phyloP scores from a whole-genome alignment of 805 yeast species.

The Blastobotrys attinorum region DNA sequence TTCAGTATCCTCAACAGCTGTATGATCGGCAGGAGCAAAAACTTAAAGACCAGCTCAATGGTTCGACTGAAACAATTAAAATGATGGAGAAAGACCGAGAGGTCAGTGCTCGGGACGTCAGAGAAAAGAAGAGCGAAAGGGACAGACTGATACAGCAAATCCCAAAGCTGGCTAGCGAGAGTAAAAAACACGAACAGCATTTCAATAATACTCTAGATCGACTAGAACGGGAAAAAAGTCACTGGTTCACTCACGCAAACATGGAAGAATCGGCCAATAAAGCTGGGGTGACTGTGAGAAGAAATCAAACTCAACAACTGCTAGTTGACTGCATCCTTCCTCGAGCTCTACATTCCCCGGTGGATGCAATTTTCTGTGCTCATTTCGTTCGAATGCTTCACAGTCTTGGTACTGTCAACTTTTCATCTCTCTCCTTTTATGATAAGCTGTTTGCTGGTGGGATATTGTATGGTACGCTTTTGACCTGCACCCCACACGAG shows the following conservation, averaged over 20 bases:
- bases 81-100: slow-evolving; percentile 39
- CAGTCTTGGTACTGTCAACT: slow-evolving; percentile 32
- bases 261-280: neutral
- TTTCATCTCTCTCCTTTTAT: slow-evolving; percentile 34
- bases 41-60: slow-evolving; percentile 28
- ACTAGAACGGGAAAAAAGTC: slow-evolving; percentile 23
- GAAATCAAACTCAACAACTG: slow-evolving; percentile 29
- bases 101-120: neutral
- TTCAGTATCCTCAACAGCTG: slow-evolving; percentile 42
- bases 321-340: slow-evolving; percentile 67
- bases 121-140: slow-evolving; percentile 6
- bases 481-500: slow-evolving; percentile 65
- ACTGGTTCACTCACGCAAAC: slow-evolving; percentile 22
- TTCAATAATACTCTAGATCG: slow-evolving; percentile 26
- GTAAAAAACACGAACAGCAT: slow-evolving; percentile 38
- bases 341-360: slow-evolving; percentile 66
- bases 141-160: slow-evolving; percentile 5
- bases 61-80: slow-evolving; percentile 2
- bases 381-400: slow-evolving; percentile 51
- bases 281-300: slow-evolving; percentile 7
- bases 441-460: slow-evolving; percentile 42
- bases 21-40: slow-evolving; percentile 44
- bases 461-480: slow-evolving; percentile 50
- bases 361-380: slow-evolving; percentile 69
- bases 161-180: slow-evolving; percentile 28